phyloP scores from a whole-genome alignment of 208 protist species.

The Trypanosoma melophagium region DNA sequence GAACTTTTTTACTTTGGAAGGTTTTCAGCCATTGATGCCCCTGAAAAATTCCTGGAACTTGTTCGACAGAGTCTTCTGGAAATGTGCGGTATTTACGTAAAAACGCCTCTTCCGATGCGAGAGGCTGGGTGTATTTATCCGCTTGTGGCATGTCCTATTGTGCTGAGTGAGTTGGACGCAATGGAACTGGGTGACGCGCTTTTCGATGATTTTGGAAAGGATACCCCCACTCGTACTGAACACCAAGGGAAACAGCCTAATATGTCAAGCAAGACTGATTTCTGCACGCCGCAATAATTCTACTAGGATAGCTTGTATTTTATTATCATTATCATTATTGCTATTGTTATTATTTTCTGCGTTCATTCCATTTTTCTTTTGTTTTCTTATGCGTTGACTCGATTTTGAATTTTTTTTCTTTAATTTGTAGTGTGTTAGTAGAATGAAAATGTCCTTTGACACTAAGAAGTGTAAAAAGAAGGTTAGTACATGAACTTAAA shows the following conservation, averaged over 20 bases:
- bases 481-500: background rate
- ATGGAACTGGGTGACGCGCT: constrained; percentile 60
- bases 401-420: too few relatives aligned
- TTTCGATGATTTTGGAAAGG: constrained; percentile 78
- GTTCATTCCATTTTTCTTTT: too few relatives aligned
- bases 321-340: constrained; percentile 8
- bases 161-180: constrained; percentile 70
- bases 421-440: background rate
- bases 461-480: constrained; percentile 2
- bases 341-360: too few relatives aligned
- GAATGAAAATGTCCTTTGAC: background rate
- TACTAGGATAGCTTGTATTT: background rate
- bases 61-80: constrained; percentile 44
- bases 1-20: constrained; percentile 85
- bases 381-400: too few relatives aligned
- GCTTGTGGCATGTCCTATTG: constrained; percentile 56
- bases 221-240: background rate
- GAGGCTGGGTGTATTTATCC: constrained; percentile 87
- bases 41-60: constrained; percentile 40
- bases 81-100: constrained; percentile 47
- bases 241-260: background rate
- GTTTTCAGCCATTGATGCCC: constrained; percentile 52
- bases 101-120: constrained; percentile 52
- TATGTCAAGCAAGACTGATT: constrained; percentile 25
- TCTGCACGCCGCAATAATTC: constrained; percentile 27